Evolutionary conservation across 768 basidiomycete genomes (phyloP).

Genomic region (Hypholoma fasciculare): DNA sequence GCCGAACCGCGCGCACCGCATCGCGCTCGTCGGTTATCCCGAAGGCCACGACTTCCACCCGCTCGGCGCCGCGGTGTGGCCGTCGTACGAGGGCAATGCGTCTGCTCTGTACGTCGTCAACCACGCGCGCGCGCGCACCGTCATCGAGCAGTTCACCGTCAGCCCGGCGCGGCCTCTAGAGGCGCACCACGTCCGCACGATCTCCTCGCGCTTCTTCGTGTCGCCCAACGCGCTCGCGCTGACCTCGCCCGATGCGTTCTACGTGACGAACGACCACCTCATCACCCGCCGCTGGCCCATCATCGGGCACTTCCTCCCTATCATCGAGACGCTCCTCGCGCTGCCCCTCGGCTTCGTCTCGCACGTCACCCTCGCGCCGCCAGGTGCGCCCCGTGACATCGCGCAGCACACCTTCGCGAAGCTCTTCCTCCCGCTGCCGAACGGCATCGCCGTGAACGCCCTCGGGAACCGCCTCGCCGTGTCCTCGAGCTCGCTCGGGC

Average conservation of each 20-base stretch:
- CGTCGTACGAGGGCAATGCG: conserved; percentile 43
- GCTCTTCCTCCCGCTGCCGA: conserved; percentile 61
- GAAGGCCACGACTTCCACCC: conserved; percentile 67
- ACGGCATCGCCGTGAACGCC: conserved; percentile 65
- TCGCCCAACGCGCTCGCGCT: conserved; percentile 69
- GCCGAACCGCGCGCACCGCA: conserved; percentile 30
- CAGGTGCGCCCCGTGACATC: conserved; percentile 24
- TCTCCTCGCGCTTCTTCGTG: conserved; percentile 56
- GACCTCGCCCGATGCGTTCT: conserved; percentile 68
- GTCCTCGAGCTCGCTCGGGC: conserved; percentile 48
- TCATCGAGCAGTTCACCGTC: conserved; percentile 68
- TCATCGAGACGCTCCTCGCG: conserved; percentile 54
- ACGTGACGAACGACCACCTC: conserved; percentile 72
- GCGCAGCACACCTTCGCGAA: conserved; percentile 38
- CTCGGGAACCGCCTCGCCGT: conserved; percentile 52
- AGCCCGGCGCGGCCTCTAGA: conserved; percentile 40
- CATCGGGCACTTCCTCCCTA: conserved; percentile 50
- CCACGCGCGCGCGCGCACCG: conserved; percentile 60
- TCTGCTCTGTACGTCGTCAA: conserved; percentile 70
- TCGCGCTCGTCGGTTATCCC: conserved; percentile 56
- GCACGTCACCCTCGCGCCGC: conserved; percentile 46
- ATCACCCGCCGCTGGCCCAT: conserved; percentile 61
- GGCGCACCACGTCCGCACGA: conserved; percentile 59
- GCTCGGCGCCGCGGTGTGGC: conserved; percentile 61
- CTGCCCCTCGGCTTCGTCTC: conserved; percentile 62